These are phyloP conservation scores for Melaleuca alternifolia DNA, from an alignment of 345 rosid species.

Conservation along the genomic window DNA sequence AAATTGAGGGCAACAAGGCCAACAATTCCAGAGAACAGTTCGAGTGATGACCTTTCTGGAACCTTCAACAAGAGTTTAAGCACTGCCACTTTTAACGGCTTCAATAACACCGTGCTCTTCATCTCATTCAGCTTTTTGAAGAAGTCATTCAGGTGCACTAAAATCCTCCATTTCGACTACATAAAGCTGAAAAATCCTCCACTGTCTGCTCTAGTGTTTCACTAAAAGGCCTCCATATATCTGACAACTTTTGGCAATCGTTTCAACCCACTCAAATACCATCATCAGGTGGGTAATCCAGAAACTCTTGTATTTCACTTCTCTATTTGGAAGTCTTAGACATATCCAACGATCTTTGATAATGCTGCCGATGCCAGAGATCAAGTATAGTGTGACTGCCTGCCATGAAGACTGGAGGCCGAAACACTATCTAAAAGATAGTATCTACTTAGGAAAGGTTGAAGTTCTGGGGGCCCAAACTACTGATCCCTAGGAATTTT, in stretches of 20 bases:
- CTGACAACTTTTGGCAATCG: not conserved
- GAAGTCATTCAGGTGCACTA: not conserved
- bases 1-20: not conserved
- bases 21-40: not conserved
- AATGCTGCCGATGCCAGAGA: not conserved
- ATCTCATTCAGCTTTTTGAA: not conserved
- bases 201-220: not conserved
- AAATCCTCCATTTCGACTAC: not conserved
- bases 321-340: not conserved
- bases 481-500: not conserved
- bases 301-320: not conserved
- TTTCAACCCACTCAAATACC: not conserved
- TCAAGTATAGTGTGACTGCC: not conserved
- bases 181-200: not conserved
- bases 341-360: not conserved
- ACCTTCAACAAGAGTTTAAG: not conserved
- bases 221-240: not conserved
- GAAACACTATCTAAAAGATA: not conserved
- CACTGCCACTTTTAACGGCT: not conserved
- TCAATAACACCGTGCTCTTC: not conserved
- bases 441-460: not conserved
- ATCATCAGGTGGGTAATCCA: not conserved
- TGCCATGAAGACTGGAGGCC: not conserved
- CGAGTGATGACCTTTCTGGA: not conserved
- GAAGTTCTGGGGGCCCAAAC: not conserved